These are phyloP conservation scores for Petunia axillaris DNA, from an alignment of 257 asterid genomes.

Conservation along the genomic window DNA sequence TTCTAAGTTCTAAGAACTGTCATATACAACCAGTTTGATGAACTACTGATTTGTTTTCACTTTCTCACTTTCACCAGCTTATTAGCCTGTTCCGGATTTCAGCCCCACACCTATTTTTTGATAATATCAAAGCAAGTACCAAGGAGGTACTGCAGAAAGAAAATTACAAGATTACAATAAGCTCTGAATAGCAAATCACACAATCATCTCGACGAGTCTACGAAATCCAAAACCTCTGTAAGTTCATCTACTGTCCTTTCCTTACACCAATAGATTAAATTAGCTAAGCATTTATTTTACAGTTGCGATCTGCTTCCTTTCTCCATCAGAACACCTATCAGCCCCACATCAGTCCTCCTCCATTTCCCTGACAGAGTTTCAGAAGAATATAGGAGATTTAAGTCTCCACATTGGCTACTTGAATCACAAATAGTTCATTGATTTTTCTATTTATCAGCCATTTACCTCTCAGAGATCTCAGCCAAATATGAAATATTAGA, in stretches of 20 bases:
- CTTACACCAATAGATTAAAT: no score
- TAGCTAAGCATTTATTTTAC: no score
- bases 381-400: background rate
- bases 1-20: background rate
- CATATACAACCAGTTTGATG: background rate
- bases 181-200: no score
- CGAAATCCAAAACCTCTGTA: no score
- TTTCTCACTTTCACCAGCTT: conserved; percentile 9
- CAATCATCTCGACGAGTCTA: no score
- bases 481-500: no score
- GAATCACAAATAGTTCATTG: conserved; percentile 14
- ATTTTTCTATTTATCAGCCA: conserved; percentile 1
- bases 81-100: background rate
- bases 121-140: no score
- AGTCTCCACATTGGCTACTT: conserved; percentile 12
- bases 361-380: background rate
- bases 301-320: no score
- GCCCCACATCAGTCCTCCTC: background rate
- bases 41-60: background rate
- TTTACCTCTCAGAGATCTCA: conserved; percentile 18
- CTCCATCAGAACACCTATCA: no score
- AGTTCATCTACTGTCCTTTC: no score
- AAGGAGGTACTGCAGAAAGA: no score
- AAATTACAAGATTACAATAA: no score
- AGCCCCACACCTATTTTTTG: background rate